Evolutionary conservation across 2,329 filamentous ascomycete genomes (phyloP), one percentile per base, ranked within the genome.

Genomic region (Hymenoscyphus salicellus): DNA sequence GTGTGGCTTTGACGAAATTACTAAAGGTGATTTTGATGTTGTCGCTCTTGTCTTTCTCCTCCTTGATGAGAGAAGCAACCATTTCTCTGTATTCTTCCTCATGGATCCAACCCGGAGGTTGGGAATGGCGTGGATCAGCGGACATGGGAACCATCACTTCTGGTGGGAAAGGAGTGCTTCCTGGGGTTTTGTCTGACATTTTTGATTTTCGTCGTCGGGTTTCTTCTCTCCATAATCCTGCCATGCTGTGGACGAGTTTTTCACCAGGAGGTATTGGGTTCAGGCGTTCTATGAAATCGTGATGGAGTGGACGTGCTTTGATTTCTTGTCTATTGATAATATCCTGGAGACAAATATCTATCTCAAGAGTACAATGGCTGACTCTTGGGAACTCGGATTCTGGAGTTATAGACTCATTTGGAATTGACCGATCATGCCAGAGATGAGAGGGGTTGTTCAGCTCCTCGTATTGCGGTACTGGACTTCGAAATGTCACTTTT

Each of bases 201-300:
- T 85, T 85, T 58, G 84, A 82, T 76, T 91, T 94, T 36, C 93
- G 86, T 55, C 93, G 86, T 65, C 87, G 87, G 0, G 89, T 92
- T 76, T 98, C 95, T 71, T 97, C 92, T 74, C 88, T 88, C 95
- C 95, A 99, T 2, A 99, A 78, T 0, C 91, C 90, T 63, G 92
- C 93, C 91, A 99, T 94, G 68, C 95, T 99, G 73, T 92, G 88
- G 5, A 99, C 93, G 11, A 97, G 82, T 73, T 96, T 97, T 73
- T 93, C 81, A 68, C 91, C 87, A 0, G 82, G 77, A 0, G 86
- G 80, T 23, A 89, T 76, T 2, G 91, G 88, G 41, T 84, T 80
- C 11, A 86, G 77, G 14, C 86, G 84, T 75, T 98, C 95, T 26
- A 89, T 80, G 71, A 99, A 97, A 72, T 93, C 88, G 73, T 97